Evolutionary conservation across 2,329 filamentous ascomycete species (phyloP).

Genomic region (Atkinsonella hypoxylon): DNA sequence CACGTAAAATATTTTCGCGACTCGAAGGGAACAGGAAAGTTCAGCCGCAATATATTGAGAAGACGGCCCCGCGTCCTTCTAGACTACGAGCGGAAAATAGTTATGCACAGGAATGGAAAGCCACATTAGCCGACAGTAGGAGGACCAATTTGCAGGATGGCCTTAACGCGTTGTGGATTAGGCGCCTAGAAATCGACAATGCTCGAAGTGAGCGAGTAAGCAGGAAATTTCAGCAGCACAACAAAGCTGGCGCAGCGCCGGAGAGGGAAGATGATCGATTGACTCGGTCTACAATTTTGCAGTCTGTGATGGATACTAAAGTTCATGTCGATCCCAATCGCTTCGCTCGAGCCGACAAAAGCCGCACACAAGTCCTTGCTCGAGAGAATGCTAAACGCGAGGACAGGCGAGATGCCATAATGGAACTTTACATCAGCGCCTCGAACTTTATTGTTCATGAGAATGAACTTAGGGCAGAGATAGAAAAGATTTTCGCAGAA

Average conservation of each 20-base stretch:
- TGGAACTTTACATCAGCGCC: conserved; percentile 84
- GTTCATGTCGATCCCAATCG: conserved; percentile 51
- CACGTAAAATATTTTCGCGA: conserved; percentile 64
- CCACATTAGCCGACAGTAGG: conserved; percentile 58
- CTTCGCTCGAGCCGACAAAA: conserved; percentile 38
- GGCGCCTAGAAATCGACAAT: conserved; percentile 40
- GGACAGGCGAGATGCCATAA: conserved; percentile 57
- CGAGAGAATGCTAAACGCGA: conserved; percentile 36
- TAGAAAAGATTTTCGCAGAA: conserved; percentile 66
- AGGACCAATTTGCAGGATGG: conserved; percentile 62
- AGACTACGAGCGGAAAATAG: conserved; percentile 24
- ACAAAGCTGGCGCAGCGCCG: conserved; percentile 43
- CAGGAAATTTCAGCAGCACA: conserved; percentile 34
- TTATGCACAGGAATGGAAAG: conserved; percentile 48
- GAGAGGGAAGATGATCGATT: conserved; percentile 66
- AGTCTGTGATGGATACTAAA: conserved; percentile 33
- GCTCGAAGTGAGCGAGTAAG: conserved; percentile 26
- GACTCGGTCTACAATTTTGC: conserved; percentile 55
- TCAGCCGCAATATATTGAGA: conserved; percentile 45
- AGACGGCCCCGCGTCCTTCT: conserved; percentile 44
- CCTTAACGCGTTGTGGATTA: conserved; percentile 54
- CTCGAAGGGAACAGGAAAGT: conserved; percentile 48
- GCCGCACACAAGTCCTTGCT: conserved; percentile 31
- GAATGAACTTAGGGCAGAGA: conserved; percentile 57
- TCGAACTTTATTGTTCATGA: conserved; percentile 78